A percentile compares a stretch with the other conserved stretches of the same genome.
Conservation (phyloP, 768 basidiomycete genomes). For the Kwoniella mangroviensis region DNA sequence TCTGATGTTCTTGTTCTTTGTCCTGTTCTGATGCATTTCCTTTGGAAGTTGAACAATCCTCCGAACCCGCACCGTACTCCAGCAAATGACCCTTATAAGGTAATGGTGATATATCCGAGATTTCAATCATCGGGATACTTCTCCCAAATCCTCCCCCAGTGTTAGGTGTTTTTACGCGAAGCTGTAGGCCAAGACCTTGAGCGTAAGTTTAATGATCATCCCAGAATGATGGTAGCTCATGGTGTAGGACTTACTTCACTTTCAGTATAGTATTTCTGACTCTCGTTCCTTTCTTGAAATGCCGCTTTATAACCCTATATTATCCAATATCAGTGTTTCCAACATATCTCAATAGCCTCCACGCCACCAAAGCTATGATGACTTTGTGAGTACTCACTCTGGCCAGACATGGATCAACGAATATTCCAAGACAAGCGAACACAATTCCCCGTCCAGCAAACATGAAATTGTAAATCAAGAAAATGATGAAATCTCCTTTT, state of each 20-base stretch:
- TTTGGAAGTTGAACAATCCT: neutral
- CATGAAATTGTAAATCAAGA: conserved; percentile 36
- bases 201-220: neutral
- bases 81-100: neutral
- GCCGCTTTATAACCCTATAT: conserved; percentile 8
- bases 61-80: neutral
- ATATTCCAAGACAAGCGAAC: conserved; percentile 38
- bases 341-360: neutral
- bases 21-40: neutral
- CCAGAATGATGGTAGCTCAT: neutral
- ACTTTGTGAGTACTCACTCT: conserved; percentile 1
- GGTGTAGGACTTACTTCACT: neutral
- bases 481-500: conserved; percentile 18
- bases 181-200: neutral
- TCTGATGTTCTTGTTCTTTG: no score
- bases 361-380: neutral
- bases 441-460: conserved; percentile 37
- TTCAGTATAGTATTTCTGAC: neutral
- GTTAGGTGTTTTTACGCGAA: neutral
- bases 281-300: neutral
- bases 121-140: neutral
- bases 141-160: neutral
- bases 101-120: neutral
- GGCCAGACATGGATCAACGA: conserved; percentile 36
- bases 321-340: neutral